Conservation (phyloP, 768 basidiomycete genomes). For the Tricholoma furcatifolium region DNA sequence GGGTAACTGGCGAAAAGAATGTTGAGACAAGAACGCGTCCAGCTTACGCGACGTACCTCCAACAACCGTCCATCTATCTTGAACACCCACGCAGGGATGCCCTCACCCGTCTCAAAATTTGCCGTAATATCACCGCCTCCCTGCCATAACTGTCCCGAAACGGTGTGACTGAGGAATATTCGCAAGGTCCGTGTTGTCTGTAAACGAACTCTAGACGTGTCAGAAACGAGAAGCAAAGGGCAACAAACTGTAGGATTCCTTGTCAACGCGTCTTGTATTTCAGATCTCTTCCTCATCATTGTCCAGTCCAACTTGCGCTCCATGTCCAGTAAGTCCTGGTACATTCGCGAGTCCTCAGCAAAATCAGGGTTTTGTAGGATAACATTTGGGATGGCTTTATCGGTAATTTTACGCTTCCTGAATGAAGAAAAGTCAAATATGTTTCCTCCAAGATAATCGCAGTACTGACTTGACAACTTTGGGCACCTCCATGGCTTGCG, state of each 20-base stretch:
- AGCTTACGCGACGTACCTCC: conserved; percentile 48
- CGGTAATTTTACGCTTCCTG: conserved; percentile 78
- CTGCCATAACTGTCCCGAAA: conserved; percentile 87
- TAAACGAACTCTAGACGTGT: conserved; percentile 8
- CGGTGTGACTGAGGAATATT: conserved; percentile 85
- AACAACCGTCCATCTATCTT: conserved; percentile 86
- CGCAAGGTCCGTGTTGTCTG: conserved; percentile 83
- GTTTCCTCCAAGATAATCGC: background rate
- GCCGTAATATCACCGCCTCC: conserved; percentile 46
- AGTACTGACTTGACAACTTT: conserved; percentile 36
- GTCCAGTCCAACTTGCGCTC: conserved; percentile 95
- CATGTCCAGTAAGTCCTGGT: conserved; percentile 82
- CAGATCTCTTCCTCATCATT: conserved; percentile 84
- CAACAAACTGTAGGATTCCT: conserved; percentile 64
- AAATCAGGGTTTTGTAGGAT: conserved; percentile 74
- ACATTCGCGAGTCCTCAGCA: conserved; percentile 81
- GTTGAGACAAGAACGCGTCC: background rate
- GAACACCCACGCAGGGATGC: conserved; percentile 86
- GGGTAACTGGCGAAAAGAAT: conserved; percentile 38
- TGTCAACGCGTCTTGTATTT: conserved; percentile 86
- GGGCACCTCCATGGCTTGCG: conserved; percentile 31
- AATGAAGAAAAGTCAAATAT: background rate
- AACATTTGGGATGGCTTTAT: conserved; percentile 76
- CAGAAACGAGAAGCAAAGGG: background rate
- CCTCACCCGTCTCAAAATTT: conserved; percentile 80